Evolutionary conservation across 2,329 filamentous ascomycete species (phyloP).

Genomic region (Nemania bipapillata): DNA sequence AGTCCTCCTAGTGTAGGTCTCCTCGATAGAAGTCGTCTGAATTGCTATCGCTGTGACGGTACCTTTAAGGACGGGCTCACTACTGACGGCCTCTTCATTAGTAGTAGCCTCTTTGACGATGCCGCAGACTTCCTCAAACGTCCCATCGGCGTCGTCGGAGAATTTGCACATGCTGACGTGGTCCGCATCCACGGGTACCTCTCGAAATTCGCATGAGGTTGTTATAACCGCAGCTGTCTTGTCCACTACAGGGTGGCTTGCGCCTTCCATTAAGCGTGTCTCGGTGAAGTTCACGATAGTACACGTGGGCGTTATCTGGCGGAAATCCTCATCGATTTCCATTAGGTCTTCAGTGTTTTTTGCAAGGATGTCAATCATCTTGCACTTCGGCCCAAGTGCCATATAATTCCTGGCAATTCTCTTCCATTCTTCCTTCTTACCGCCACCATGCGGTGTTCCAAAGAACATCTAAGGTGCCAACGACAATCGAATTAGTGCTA

Average conservation of each 20-base stretch:
- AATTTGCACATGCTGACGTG: not conserved
- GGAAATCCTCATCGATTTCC: conserved; percentile 5
- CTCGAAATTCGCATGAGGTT: not conserved
- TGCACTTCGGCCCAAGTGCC: not conserved
- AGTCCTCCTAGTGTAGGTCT: not conserved
- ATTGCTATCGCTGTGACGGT: not conserved
- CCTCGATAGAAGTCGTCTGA: not conserved
- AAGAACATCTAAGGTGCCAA: conserved; percentile 14
- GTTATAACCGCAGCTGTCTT: not conserved
- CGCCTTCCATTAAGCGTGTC: not conserved
- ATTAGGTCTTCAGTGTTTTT: not conserved
- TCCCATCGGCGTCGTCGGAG: not conserved
- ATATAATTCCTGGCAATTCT: not conserved
- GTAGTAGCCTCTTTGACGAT: not conserved
- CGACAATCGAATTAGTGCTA: not conserved
- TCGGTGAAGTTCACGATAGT: not conserved
- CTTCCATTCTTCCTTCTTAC: not conserved
- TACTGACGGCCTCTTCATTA: not conserved
- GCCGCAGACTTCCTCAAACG: not conserved
- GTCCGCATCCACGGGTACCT: not conserved
- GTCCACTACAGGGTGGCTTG: not conserved
- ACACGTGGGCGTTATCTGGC: not conserved
- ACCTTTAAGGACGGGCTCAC: not conserved
- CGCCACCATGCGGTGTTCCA: conserved; percentile 5
- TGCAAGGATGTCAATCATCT: not conserved